These are phyloP conservation scores for Cenchrus purpureus DNA, from an alignment of 176 grass and related monocot genomes.

Conservation along the genomic window DNA sequence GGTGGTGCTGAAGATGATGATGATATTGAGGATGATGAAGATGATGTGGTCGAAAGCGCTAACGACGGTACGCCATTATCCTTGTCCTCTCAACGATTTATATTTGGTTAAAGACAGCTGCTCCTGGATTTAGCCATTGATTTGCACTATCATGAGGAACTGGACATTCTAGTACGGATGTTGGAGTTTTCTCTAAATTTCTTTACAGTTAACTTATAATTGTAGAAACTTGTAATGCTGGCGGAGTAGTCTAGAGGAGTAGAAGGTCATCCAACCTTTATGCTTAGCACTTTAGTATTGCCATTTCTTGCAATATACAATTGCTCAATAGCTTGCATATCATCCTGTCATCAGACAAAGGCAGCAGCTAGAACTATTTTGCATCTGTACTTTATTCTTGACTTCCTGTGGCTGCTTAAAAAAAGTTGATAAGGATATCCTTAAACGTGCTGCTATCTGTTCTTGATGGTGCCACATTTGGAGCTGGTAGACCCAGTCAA, in stretches of 20 bases:
- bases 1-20: conserved; percentile 74
- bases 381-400: not conserved
- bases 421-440: not conserved
- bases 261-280: not conserved
- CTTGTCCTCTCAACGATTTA: not conserved
- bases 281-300: not conserved
- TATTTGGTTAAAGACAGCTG: not conserved
- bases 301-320: not conserved
- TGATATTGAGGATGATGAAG: conserved; percentile 59
- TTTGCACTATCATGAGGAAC: not conserved
- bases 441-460: not conserved
- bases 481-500: not conserved
- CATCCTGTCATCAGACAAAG: no score
- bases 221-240: not conserved
- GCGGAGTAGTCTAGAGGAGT: not conserved
- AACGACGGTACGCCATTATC: conserved; percentile 38
- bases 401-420: conserved; percentile 3
- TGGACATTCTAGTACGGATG: not conserved
- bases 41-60: conserved; percentile 51
- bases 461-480: conserved; percentile 11
- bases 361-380: not conserved
- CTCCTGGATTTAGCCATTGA: conserved; percentile 2
- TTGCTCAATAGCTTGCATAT: not conserved
- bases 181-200: not conserved
- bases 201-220: not conserved